phyloP scores from a whole-genome alignment of 1,284 basidiomycete genomes.

The Ustilago crameri region DNA sequence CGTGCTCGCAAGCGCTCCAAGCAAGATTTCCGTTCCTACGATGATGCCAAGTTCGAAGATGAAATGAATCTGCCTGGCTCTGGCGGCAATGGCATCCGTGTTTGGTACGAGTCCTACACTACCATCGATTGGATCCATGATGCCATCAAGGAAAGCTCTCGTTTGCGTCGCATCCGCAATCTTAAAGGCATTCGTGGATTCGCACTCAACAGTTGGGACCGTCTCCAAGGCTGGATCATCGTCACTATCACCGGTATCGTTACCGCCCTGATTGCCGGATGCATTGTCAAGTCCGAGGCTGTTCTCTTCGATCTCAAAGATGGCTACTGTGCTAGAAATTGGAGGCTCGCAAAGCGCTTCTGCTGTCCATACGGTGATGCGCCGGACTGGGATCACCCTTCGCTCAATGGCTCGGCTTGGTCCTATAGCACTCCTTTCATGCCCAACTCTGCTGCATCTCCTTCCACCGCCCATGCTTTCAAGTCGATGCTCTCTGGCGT shows the following conservation, averaged over 20 bases:
- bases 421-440: conserved; percentile 39
- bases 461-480: conserved; percentile 20
- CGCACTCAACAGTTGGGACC: conserved; percentile 79
- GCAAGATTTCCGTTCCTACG: conserved; percentile 32
- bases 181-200: conserved; percentile 74
- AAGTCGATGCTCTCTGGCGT: conserved; percentile 43
- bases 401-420: conserved; percentile 18
- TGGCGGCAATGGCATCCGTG: conserved; percentile 53
- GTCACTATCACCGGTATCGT: conserved; percentile 76
- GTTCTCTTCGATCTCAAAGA: conserved; percentile 94
- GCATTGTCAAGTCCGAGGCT: conserved; percentile 86
- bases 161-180: conserved; percentile 63
- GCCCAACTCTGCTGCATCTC: conserved; percentile 6
- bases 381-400: conserved; percentile 48
- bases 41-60: conserved; percentile 47
- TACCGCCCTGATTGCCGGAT: conserved; percentile 76
- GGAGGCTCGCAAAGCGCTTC: conserved; percentile 82
- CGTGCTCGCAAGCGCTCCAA: conserved; percentile 22
- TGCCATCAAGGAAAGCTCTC: conserved; percentile 68
- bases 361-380: conserved; percentile 74
- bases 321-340: conserved; percentile 80
- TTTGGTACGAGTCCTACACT: conserved; percentile 63
- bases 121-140: conserved; percentile 69
- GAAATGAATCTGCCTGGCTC: conserved; percentile 42
- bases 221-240: conserved; percentile 83